Evolutionary conservation across 352 stramenopile species (phyloP).

Genomic region (Nothophytophthora sp.): DNA sequence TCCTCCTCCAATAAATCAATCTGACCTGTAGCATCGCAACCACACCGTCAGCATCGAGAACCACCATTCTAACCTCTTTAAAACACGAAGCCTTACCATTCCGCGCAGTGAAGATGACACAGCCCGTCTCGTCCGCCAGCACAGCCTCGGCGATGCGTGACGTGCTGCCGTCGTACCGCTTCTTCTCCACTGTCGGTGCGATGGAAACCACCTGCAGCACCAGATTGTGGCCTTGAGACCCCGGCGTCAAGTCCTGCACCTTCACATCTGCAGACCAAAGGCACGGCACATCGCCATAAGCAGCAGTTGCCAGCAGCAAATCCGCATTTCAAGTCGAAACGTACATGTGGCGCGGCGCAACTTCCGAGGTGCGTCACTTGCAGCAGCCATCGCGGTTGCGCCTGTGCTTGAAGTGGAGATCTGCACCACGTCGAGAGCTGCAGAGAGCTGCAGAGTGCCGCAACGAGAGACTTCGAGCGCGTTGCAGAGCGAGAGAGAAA

Average conservation of each 20-base stretch:
- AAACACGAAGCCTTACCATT: too few species aligned
- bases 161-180: constrained; percentile 63
- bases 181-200: constrained; percentile 58
- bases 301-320: too few species aligned
- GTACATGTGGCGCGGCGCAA: constrained; percentile 53
- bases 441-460: too few species aligned
- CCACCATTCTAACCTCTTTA: too few species aligned
- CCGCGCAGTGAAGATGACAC: constrained; percentile 76
- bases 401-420: background rate
- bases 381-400: constrained; percentile 18
- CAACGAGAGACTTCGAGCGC: too few species aligned
- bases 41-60: too few species aligned
- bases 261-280: constrained; percentile 66
- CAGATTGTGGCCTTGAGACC: constrained; percentile 80
- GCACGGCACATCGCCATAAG: background rate
- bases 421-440: constrained; percentile 1
- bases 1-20: constrained; percentile 67
- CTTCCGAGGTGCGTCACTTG: constrained; percentile 23
- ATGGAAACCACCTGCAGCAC: constrained; percentile 76
- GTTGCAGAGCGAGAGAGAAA: too few species aligned
- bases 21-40: constrained; percentile 80
- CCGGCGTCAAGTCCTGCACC: constrained; percentile 70
- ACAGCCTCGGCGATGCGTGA: constrained; percentile 78
- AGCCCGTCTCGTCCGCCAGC: constrained; percentile 82
- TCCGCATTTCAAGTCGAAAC: too few species aligned